Base-by-base conservation (phyloP, 2,329 filamentous ascomycete genomes). In the Colletotrichum somersetense region DNA sequence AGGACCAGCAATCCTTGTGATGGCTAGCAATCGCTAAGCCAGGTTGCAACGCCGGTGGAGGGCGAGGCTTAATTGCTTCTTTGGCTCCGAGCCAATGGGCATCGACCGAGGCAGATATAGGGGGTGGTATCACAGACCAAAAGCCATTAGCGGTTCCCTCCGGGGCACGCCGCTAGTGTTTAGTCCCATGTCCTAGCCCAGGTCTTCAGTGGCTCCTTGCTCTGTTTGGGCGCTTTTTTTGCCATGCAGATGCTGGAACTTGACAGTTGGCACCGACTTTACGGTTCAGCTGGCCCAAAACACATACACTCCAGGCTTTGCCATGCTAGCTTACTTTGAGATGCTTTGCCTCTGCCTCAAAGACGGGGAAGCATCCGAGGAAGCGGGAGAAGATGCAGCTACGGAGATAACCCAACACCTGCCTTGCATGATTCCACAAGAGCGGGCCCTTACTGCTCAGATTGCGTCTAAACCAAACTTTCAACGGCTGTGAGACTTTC, bases 41-140 rank as follows among this genome's bases (percentile, higher is more conserved):
- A 64, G 65, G 66, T 72, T 55, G 61, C 70, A 65, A 33, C 55
- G 59, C 57, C 56, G 23, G 66, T 72, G 70, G 70, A 70, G 55
- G 66, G 38, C 42, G 48, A 70, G 66, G 70, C 70, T 72, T 72
- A 72, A 72, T 65, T 72, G 66, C 70, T 61, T 63, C 42, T 72
- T 70, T 65, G 66, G 40, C 55, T 69, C 70, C 70, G 59, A 50
- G 70, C 70, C 70, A 72, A 72, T 72, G 42, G 66, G 61, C 66
- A 61, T 46, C 53, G 48, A 50, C 33, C 30, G 40, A 26, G 40
- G 38, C 30, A 35, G 53, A 26, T 59, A 72, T 72, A 72, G 66
- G 70, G 70, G 61, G 52, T 61, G 59, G 55, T 23, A 63, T 55
- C 40, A 55, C 33, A 38, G 65, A 35, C 16, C 14, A 16, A 1